Evolutionary conservation across 805 yeast species (phyloP).

Genomic region (Saccharomycopsis fibuligera): DNA sequence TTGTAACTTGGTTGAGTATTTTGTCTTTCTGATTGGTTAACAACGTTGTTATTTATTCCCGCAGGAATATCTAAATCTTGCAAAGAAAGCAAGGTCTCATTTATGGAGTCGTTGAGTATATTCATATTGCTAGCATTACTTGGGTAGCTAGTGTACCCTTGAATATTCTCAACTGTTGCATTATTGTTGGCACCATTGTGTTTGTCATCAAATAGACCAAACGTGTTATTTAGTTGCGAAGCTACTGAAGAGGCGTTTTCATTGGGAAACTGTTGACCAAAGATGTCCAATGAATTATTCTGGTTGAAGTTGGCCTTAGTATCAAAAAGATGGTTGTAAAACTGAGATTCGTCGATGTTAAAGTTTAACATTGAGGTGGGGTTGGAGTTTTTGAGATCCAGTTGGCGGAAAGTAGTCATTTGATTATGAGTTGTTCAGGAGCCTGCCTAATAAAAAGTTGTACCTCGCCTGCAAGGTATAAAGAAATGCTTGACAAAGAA

Average conservation of each 20-base stretch:
- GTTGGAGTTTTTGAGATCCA: background rate
- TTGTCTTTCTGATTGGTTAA: slow-evolving; percentile 3
- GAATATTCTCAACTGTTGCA: background rate
- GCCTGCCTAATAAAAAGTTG: background rate
- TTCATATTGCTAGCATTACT: background rate
- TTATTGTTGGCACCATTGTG: background rate
- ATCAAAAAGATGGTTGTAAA: slow-evolving; percentile 7
- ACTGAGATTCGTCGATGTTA: slow-evolving; percentile 14
- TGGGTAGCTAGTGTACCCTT: background rate
- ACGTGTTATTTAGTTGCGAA: background rate
- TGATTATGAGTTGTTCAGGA: background rate
- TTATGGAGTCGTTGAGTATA: background rate
- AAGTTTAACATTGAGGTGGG: slow-evolving; percentile 18
- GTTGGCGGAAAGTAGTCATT: background rate
- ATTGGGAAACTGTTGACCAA: background rate
- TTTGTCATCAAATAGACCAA: background rate
- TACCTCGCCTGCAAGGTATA: slow-evolving; percentile 2
- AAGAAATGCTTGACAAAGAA: too few relatives aligned
- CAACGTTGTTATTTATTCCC: slow-evolving; percentile 22
- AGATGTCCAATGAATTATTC: slow-evolving; percentile 1
- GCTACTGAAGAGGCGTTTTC: background rate
- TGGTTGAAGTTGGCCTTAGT: background rate
- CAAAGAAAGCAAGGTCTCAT: slow-evolving; percentile 13
- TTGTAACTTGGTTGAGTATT: slow-evolving; percentile 17
- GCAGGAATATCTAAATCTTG: slow-evolving; percentile 28